Evolutionary conservation across 2,329 filamentous ascomycete species (phyloP), one percentile per base, ranked within the genome.

Genomic region (Remersonia thermophila): DNA sequence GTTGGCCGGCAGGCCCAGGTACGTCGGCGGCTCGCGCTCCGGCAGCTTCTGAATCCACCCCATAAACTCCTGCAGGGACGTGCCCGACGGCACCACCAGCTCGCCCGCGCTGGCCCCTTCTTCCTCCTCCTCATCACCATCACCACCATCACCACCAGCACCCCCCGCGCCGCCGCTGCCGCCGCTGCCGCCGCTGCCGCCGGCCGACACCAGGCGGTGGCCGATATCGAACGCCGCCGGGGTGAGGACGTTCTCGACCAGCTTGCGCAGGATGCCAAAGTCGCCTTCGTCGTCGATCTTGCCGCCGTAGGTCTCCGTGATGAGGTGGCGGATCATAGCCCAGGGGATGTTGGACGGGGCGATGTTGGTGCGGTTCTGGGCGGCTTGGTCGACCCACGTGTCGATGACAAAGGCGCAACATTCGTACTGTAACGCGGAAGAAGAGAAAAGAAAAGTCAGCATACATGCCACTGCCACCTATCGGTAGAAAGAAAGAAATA

Each of bases 351-450:
- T 94, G 51, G 82, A 75, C 4, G 91, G 91, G 2, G 87, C 85
- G 48, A 98, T 79, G 57, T 98, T 98, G 41, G 85, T 89, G 40
- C 91, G 80, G 46, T 81, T 85, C 48, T 81, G 77, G 3, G 89
- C 83, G 23, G 84, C 77, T 4, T 68, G 69, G 49, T 95, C 85
- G 44, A 95, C 71, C 91, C 91, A 98, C 23, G 81, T 83, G 55
- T 98, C 91, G 48, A 96, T 85, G 47, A 98, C 93, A 58, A 84
- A 91, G 37, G 85, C 84, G 31, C 83, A 94, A 62, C 91, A 98
- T 70, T 98, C 89, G 60, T 96, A 96, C 83, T 91, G 50, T 20
- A 26, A 35, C 62, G 53, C 32, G 39, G 12, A 27, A 27, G 25
- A 8, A 27, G 7, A 27, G 12, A 27, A 8, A 8, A 27, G 7